Percentiles rank a stretch among this genome's conserved stretches.
phyloP scores from a whole-genome alignment of 805 yeast species.

The Candida patagonica region DNA sequence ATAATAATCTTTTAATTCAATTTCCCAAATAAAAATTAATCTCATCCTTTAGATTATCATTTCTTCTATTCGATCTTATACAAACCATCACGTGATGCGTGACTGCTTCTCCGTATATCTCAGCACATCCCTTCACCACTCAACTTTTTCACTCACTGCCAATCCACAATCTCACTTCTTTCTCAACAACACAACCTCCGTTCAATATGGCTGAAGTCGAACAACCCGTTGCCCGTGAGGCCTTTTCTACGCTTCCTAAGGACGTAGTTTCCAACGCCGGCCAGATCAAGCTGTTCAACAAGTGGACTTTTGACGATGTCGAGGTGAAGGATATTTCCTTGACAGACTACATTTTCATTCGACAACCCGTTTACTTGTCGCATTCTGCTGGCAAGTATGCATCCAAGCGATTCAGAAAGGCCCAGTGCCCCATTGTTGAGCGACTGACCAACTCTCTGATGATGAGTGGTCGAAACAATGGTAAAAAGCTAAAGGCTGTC shows the following conservation, averaged over 20 bases:
- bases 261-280: slow-evolving; percentile 93
- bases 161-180: not conserved
- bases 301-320: slow-evolving; percentile 98
- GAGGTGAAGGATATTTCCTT: slow-evolving; percentile 96
- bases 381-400: slow-evolving; percentile 99
- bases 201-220: slow-evolving; percentile 12
- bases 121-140: too few species aligned
- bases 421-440: slow-evolving; percentile 98
- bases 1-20: too few species aligned
- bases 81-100: too few species aligned
- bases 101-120: too few species aligned
- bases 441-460: slow-evolving; percentile 98
- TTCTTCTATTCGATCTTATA: too few species aligned
- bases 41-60: too few species aligned
- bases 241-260: slow-evolving; percentile 95
- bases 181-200: not conserved
- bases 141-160: slow-evolving; percentile 1
- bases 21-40: too few species aligned
- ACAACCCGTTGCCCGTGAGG: slow-evolving; percentile 39
- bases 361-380: slow-evolving; percentile 94
- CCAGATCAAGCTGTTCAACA: slow-evolving; percentile 97
- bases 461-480: slow-evolving; percentile 99
- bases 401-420: slow-evolving; percentile 99
- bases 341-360: slow-evolving; percentile 96
- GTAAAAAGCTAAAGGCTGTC: slow-evolving; percentile 99